Conservation (phyloP, 2,329 filamentous ascomycete genomes). For the Epichloe baconii region DNA sequence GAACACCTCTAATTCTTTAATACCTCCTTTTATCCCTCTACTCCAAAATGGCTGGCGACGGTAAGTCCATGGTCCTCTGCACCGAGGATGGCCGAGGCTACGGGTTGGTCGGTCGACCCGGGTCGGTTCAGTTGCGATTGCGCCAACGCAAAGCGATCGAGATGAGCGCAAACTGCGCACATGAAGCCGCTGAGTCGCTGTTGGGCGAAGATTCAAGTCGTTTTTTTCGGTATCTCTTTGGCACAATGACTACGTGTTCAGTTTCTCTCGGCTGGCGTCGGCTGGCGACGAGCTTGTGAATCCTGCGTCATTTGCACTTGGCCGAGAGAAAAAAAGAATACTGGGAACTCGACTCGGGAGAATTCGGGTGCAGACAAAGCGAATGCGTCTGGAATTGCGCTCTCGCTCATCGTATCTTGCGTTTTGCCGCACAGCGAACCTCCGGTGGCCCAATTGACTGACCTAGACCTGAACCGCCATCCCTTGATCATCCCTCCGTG, state of each 20-base stretch:
- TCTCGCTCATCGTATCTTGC: neutral
- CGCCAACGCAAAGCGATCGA: constrained; percentile 5
- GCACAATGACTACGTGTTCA: neutral
- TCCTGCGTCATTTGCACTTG: constrained; percentile 2
- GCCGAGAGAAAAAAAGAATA: neutral
- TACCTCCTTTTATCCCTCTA: constrained; percentile 6
- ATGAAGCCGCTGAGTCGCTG: neutral
- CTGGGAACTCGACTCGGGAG: neutral
- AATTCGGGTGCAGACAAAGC: neutral
- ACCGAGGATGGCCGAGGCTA: neutral
- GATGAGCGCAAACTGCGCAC: neutral
- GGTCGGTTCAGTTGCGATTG: constrained; percentile 11
- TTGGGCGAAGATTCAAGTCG: neutral
- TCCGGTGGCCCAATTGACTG: neutral
- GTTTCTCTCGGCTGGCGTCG: neutral
- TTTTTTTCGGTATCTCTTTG: too few relatives aligned
- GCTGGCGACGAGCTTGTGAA: neutral
- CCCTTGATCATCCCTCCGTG: too few relatives aligned
- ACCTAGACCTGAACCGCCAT: neutral
- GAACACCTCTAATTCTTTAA: constrained; percentile 5
- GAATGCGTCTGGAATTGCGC: neutral
- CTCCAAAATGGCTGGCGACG: constrained; percentile 29
- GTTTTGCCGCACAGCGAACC: neutral
- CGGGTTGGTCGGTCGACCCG: neutral
- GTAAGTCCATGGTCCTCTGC: constrained; percentile 21